phyloP scores from a whole-genome alignment of 768 basidiomycete species.

The Ephemerocybe angulata region DNA sequence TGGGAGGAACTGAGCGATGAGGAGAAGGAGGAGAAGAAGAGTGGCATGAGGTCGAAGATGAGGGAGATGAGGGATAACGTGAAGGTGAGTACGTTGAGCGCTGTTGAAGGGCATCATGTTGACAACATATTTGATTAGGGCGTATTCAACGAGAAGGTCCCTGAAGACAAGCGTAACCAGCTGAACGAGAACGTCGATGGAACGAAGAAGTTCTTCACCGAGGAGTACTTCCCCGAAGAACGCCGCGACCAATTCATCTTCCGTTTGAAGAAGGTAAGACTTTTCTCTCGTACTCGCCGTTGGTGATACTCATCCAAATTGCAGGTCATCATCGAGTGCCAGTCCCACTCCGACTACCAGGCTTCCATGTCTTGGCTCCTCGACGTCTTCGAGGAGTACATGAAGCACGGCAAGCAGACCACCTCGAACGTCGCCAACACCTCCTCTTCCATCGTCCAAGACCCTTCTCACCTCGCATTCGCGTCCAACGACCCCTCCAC shows the following conservation, averaged over 20 bases:
- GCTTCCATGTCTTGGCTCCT: conserved; percentile 75
- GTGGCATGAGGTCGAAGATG: conserved; percentile 30
- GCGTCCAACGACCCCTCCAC: not conserved
- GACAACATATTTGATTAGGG: conserved; percentile 15
- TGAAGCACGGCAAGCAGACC: conserved; percentile 39
- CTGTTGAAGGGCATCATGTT: not conserved
- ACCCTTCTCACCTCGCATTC: not conserved
- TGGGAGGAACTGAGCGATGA: conserved; percentile 3
- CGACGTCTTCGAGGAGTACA: conserved; percentile 59
- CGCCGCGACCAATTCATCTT: conserved; percentile 91
- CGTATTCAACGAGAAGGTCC: conserved; percentile 47
- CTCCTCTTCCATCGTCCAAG: conserved; percentile 25
- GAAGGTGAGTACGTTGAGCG: conserved; percentile 10
- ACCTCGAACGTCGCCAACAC: conserved; percentile 19
- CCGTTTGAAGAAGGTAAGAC: conserved; percentile 79
- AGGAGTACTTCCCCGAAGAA: conserved; percentile 89
- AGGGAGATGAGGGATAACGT: conserved; percentile 29
- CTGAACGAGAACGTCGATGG: conserved; percentile 52
- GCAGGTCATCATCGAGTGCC: conserved; percentile 84
- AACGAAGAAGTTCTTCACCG: conserved; percentile 63
- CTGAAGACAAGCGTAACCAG: conserved; percentile 63
- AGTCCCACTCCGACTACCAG: conserved; percentile 89
- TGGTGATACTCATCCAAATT: not conserved
- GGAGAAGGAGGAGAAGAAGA: conserved; percentile 26
- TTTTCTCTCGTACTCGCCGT: not conserved